These are phyloP conservation scores for Candida alai DNA, from an alignment of 805 yeast genomes.

Conservation along the genomic window DNA sequence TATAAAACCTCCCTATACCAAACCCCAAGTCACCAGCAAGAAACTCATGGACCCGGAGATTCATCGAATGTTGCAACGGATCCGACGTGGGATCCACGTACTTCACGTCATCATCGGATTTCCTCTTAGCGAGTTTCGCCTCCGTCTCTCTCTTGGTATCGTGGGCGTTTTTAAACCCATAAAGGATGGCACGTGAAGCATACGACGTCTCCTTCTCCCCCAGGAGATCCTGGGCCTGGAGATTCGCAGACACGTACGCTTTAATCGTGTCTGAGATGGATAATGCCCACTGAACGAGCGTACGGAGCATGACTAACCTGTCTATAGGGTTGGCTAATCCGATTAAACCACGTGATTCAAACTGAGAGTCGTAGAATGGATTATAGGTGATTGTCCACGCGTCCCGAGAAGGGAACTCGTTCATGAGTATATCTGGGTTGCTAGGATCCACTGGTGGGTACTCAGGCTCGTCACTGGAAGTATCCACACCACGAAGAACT, in stretches of 20 bases:
- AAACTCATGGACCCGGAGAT: slow-evolving; percentile 31
- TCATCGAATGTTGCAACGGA: slow-evolving; percentile 31
- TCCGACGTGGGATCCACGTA: slow-evolving; percentile 39
- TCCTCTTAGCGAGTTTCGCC: slow-evolving; percentile 25
- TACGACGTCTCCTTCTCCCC: slow-evolving; percentile 38
- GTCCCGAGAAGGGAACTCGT: slow-evolving; percentile 11
- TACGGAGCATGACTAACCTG: slow-evolving; percentile 34
- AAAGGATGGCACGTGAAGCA: slow-evolving; percentile 31
- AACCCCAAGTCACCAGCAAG: slow-evolving; percentile 40
- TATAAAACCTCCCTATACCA: slow-evolving; percentile 36
- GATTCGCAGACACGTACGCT: slow-evolving; percentile 18
- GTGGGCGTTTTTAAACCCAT: slow-evolving; percentile 30
- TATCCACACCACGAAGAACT: slow-evolving; percentile 7
- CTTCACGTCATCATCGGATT: slow-evolving; percentile 16
- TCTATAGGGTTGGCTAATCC: slow-evolving; percentile 30
- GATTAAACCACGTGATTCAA: slow-evolving; percentile 30
- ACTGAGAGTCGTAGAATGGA: slow-evolving; percentile 19
- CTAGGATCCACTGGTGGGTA: slow-evolving; percentile 21
- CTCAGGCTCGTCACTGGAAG: neutral
- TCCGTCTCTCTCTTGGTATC: slow-evolving; percentile 31
- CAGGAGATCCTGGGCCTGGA: slow-evolving; percentile 30
- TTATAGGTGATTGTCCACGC: slow-evolving; percentile 16
- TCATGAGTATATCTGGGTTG: slow-evolving; percentile 17
- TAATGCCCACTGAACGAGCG: slow-evolving; percentile 35
- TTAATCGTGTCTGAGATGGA: slow-evolving; percentile 28